A percentile compares a stretch with the other conserved stretches of the same genome.
Conservation (phyloP, 306 rosid genomes). For the Potentilla sterilis region DNA sequence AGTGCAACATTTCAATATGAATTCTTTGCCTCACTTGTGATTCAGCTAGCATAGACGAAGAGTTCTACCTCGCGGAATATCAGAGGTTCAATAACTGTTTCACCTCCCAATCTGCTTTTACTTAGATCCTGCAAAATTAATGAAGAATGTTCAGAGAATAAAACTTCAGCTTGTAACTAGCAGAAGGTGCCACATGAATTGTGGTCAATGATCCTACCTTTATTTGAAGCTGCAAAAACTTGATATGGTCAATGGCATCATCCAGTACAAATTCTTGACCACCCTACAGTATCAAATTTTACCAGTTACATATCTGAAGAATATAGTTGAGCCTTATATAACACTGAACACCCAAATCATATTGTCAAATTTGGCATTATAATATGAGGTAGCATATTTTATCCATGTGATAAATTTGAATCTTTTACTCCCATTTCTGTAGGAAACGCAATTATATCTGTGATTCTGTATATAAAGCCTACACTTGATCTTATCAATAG, state of each 20-base stretch:
- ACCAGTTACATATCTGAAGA: neutral
- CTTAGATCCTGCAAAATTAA: conserved; percentile 58
- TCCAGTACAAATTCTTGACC: conserved; percentile 60
- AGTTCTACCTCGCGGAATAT: conserved; percentile 69
- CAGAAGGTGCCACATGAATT: neutral
- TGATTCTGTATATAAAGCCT: neutral
- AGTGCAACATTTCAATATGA: neutral
- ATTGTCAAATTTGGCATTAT: neutral
- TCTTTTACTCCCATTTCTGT: neutral
- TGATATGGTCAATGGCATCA: conserved; percentile 77
- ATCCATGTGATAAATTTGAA: neutral
- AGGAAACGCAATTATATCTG: neutral
- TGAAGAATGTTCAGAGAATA: neutral
- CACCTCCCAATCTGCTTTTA: conserved; percentile 59
- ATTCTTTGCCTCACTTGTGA: neutral
- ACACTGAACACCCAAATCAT: neutral
- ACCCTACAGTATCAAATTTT: conserved; percentile 50
- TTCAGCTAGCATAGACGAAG: neutral
- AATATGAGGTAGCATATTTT: neutral
- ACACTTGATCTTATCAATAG: neutral
- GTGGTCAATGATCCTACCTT: conserved; percentile 50
- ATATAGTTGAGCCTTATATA: neutral
- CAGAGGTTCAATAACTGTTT: conserved; percentile 53
- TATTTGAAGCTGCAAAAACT: conserved; percentile 71
- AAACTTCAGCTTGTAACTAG: neutral